Base-by-base conservation (phyloP, 2,329 filamentous ascomycete genomes). In the Aspergillus vadensis region DNA sequence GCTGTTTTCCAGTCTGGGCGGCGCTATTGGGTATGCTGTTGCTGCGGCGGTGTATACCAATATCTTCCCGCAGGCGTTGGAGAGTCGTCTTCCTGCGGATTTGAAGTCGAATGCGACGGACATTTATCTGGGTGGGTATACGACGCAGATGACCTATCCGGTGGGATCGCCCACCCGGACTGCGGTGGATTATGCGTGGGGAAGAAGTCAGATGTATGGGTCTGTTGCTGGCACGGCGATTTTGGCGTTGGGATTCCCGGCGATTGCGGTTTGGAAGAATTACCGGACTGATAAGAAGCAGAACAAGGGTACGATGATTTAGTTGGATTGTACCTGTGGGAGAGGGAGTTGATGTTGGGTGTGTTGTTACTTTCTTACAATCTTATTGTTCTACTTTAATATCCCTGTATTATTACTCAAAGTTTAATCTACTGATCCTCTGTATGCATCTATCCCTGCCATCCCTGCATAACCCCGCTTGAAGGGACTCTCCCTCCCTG, bases 1-100 rank as follows among this genome's bases (percentile, higher is more conserved):
- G 9, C 63, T 79, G 9, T 75, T 71, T 59, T 65, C 67, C 21
- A 77, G 67, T 25, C 58, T 79, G 2, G 76, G 76, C 1, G 71
- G 72, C 4, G 70, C 75, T 2, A 71, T 77, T 14, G 76, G 76
- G 1, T 61, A 63, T 17, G 70, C 72, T 2, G 72, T 74, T 21
- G 62, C 65, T 0, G 67, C 69, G 4, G 65, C 68, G 23, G 86
- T 90, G 64, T 90, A 86, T 83, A 84, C 81, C 2, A 80, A 82
- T 61, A 81, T 83, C 1, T 85, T 88, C 71, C 79, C 79, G 8
- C 67, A 74, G 2, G 77, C 78, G 0, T 77, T 88, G 10, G 62
- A 63, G 32, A 68, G 69, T 25, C 75, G 79, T 57, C 74, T 87
- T 0, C 85, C 85, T 0, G 67, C 58, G 0, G 61, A 65, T 7